Evolutionary conservation across 2,329 filamentous ascomycete genomes (phyloP).

Genomic region (Akanthomyces dipterigenus): DNA sequence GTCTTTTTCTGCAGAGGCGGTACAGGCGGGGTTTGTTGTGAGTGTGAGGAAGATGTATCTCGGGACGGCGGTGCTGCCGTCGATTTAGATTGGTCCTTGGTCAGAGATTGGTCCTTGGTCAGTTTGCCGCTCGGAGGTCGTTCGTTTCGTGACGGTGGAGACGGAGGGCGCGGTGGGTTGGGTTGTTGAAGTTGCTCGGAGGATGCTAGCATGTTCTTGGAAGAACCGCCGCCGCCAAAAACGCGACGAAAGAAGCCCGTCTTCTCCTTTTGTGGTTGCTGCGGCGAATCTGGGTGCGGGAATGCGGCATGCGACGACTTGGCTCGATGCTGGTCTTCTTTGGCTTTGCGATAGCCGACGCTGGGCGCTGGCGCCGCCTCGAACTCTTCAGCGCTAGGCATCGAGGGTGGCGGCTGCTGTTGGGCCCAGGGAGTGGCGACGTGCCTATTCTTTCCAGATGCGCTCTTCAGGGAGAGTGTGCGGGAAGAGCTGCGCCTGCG

Average conservation of each 20-base stretch:
- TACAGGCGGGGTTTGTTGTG: constrained; percentile 35
- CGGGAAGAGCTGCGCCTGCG: constrained; percentile 6
- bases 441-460: not conserved
- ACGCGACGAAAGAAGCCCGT: constrained; percentile 90
- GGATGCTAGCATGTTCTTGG: constrained; percentile 42
- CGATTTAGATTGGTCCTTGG: constrained; percentile 30
- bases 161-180: constrained; percentile 14
- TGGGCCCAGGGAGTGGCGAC: not conserved
- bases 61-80: constrained; percentile 43
- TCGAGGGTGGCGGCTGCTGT: constrained; percentile 16
- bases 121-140: not conserved
- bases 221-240: constrained; percentile 66
- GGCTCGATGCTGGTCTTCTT: constrained; percentile 30
- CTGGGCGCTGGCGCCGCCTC: constrained; percentile 52
- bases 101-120: constrained; percentile 15
- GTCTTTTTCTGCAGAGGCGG: constrained; percentile 73
- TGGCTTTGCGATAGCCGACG: constrained; percentile 53
- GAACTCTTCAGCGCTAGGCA: constrained; percentile 30
- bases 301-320: constrained; percentile 34
- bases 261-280: constrained; percentile 53
- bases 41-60: constrained; percentile 37
- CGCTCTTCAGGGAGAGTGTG: constrained; percentile 5
- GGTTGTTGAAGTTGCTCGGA: constrained; percentile 10
- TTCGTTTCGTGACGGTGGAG: constrained; percentile 18
- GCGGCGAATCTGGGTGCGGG: constrained; percentile 31